Percentiles rank a stretch among this genome's conserved stretches.
Conservation (phyloP, 163 green algal species). For the Chlamydomonas reinhardtii region DNA sequence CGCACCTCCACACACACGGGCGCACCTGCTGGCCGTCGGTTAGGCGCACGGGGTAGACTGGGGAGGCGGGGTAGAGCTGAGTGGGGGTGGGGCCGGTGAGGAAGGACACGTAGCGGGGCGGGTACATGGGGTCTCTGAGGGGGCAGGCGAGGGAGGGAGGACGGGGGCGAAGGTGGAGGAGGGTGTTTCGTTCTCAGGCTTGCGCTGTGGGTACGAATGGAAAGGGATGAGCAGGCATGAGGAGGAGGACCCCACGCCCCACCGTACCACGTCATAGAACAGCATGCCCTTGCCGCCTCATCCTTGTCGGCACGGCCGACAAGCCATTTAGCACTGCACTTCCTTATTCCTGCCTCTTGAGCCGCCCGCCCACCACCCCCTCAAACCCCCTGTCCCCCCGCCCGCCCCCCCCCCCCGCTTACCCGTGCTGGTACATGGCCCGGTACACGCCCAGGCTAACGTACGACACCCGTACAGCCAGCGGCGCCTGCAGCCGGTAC, state of each 20-base stretch:
- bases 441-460: conserved; percentile 43
- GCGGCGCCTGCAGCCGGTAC: conserved; percentile 15
- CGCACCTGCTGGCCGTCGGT: conserved; percentile 43
- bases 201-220: no score
- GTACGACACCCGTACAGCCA: neutral
- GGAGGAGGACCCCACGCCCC: no score
- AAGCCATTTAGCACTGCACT: no score
- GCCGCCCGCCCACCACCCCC: no score
- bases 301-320: no score
- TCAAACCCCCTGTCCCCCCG: neutral
- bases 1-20: neutral
- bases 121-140: conserved; percentile 51
- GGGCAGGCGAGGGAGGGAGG: neutral
- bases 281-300: no score
- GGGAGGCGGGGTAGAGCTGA: conserved; percentile 54
- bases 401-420: no score
- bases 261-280: no score
- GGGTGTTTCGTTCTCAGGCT: no score
- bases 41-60: conserved; percentile 30
- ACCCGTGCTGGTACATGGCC: conserved; percentile 54
- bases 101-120: conserved; percentile 40
- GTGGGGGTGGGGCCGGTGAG: conserved; percentile 45
- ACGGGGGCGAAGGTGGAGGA: no score
- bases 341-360: no score
- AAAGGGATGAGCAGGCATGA: no score